These are phyloP conservation scores for Epichloe typhina DNA, from an alignment of 2,329 filamentous ascomycete genomes.

Conservation along the genomic window DNA sequence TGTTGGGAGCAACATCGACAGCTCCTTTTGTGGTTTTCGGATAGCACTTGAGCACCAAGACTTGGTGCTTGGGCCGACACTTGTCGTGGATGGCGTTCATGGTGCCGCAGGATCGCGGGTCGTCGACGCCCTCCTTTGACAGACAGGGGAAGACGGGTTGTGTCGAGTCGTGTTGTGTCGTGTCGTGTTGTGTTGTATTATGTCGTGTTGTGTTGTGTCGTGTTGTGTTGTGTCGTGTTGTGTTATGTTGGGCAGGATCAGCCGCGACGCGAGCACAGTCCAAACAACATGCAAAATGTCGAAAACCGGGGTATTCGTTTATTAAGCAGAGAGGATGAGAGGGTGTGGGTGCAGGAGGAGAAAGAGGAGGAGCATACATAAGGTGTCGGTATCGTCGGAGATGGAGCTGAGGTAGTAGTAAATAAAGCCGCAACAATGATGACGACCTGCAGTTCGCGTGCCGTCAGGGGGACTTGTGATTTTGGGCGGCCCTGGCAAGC, in stretches of 20 bases:
- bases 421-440: neutral
- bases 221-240: neutral
- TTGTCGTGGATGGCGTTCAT: constrained; percentile 56
- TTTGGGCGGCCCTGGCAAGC: neutral
- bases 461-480: neutral
- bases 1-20: constrained; percentile 88
- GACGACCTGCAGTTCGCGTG: neutral
- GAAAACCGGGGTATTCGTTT: neutral
- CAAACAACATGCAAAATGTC: neutral
- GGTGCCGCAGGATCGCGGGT: constrained; percentile 6
- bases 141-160: neutral
- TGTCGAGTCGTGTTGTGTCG: too few species aligned
- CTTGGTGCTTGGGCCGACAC: constrained; percentile 89
- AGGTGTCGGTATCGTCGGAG: neutral
- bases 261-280: neutral
- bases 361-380: neutral
- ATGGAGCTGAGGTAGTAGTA: neutral
- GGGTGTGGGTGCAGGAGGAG: neutral
- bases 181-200: neutral
- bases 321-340: neutral
- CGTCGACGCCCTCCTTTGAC: neutral
- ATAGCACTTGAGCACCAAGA: constrained; percentile 91
- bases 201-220: neutral
- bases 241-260: neutral
- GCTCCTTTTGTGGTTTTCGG: constrained; percentile 83